A percentile compares a stretch with the other conserved stretches of the same genome.
phyloP scores from a whole-genome alignment of 805 yeast genomes.

The Debaryomyces hansenii region DNA sequence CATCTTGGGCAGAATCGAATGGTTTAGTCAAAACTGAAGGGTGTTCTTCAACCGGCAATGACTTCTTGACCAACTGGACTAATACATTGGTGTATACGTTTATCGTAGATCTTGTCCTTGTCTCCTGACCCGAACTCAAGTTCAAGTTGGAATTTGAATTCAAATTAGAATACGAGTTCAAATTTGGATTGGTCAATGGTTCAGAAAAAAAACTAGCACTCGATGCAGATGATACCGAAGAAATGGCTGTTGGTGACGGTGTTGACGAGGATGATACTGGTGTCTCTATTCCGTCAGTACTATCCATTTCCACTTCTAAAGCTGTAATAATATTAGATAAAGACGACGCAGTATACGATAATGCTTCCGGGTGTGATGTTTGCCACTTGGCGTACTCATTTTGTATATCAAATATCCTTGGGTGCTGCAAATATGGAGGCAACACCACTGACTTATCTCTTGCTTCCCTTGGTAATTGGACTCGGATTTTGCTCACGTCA shows the following conservation, averaged over 20 bases:
- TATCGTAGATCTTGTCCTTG: constrained; percentile 48
- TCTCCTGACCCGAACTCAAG: constrained; percentile 18
- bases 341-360: constrained; percentile 33
- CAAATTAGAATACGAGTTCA: not conserved
- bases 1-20: constrained; percentile 74
- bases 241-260: constrained; percentile 3
- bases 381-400: constrained; percentile 77
- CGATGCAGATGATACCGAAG: constrained; percentile 7
- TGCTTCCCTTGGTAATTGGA: constrained; percentile 78
- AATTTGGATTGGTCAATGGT: not conserved
- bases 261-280: constrained; percentile 8
- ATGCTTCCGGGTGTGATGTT: constrained; percentile 52
- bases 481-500: constrained; percentile 70
- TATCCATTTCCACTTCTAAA: constrained; percentile 39
- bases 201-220: constrained; percentile 5
- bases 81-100: constrained; percentile 46
- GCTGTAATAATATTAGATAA: constrained; percentile 47
- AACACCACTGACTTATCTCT: constrained; percentile 69
- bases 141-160: not conserved
- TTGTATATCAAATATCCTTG: constrained; percentile 72
- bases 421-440: constrained; percentile 74
- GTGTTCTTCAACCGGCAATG: constrained; percentile 51
- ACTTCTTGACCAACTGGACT: constrained; percentile 46
- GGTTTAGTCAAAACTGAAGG: constrained; percentile 66
- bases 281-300: constrained; percentile 6